Evolutionary conservation across 208 protist genomes (phyloP), one percentile per base, ranked within the genome.

Genomic region (Trypanosoma platydactyli): DNA sequence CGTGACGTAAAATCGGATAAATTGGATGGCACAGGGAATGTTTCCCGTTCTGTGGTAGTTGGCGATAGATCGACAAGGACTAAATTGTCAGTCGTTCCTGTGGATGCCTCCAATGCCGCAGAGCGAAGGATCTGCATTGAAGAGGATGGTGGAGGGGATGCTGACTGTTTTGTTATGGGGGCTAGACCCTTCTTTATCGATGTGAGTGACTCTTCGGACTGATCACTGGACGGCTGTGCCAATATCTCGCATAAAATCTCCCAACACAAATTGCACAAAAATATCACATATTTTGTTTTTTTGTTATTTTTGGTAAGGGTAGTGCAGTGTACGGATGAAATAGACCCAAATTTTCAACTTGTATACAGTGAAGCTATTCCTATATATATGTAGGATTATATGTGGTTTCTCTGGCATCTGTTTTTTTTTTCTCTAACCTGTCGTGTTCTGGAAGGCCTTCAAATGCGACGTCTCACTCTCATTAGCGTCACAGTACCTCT

Each of bases 171-270:
- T 42, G 41, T 79, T 38, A 65, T 80, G 1, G 44, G 46, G 7
- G 35, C 73, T 3, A 55, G 52, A 40, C 71, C 68, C 16, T 38
- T 25, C 3, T 65, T 83, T 24, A 76, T 92, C 44, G 78, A 89
- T 29, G 79, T 87, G 33, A 87, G 77, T 67, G 86, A 92, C 40
- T 76, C 58, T 20, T 72, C 67, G 18, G 33, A 64, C 35, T 65
- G 48, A 46, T 42, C 5, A 38, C 3, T 38, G 33, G 3, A 38
- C 33, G 3, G 33, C 33, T 38, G 9, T 11, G 3, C 33, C 33
- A 3, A 38, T 11, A 11, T 38, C 33, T 38, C 33, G 33, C 33
- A 38, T 38, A 9, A 9, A 9, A 9, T 38, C 9, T 38, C 9
- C 9, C 5, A 9, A 38, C 5, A 11, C 33, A 9, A 38, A 38